Evolutionary conservation across 108 stramenopile genomes (phyloP), one percentile per base, ranked within the genome.

Genomic region (Nitzschia sp.): DNA sequence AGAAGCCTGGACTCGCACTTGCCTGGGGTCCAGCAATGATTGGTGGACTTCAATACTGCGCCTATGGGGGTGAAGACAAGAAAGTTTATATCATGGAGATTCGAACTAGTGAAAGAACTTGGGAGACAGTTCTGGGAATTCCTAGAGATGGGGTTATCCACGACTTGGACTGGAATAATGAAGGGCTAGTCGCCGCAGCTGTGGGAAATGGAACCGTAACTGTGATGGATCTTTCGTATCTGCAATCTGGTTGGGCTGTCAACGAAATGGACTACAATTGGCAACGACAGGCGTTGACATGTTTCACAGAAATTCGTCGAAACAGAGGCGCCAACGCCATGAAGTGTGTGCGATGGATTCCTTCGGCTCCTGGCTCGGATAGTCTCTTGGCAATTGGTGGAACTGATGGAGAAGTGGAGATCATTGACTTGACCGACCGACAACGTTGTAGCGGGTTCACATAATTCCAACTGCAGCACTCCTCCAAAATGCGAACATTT

Each of bases 251-350:
- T 44, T 59, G 69, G 43, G 76, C 85, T 12, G 85, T 86, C 22
- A 83, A 80, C 46, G 88, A 89, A 58, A 89, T 84, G 83, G 83
- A 83, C 57, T 89, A 89, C 73, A 89, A 80, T 46, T 89, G 85
- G 85, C 85, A 89, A 70, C 73, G 84, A 41, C 87, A 89, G 57
- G 83, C 83, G 8, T 39, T 89, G 34, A 84, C 85, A 15, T 81
- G 85, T 58, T 83, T 76, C 40, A 89, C 84, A 26, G 85, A 89
- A 67, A 82, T 89, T 56, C 80, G 82, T 57, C 37, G 85, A 55
- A 86, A 86, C 58, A 68, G 53, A 21, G 83, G 76, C 44, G 70
- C 73, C 41, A 82, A 89, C 57, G 51, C 75, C 51, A 84, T 89
- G 63, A 76, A 69, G 40, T 52, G 75, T 21, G 71, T 84, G 29